Evolutionary conservation across 257 asterid genomes (phyloP).

Genomic region (Solanum piurae): DNA sequence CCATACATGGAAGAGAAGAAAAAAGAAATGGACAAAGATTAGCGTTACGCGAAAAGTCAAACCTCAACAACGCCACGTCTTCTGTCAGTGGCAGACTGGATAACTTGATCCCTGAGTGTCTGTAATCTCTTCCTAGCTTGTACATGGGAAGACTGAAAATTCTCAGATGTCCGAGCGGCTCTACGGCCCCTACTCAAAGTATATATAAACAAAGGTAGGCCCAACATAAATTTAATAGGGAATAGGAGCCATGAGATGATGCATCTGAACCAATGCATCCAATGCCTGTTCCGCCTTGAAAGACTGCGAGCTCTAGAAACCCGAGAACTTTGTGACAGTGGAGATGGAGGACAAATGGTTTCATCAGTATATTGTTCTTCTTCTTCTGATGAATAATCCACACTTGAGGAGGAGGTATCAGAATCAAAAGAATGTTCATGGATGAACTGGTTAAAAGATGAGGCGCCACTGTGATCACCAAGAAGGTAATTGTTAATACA

Average conservation of each 20-base stretch:
- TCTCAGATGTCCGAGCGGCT: slow-evolving; percentile 31
- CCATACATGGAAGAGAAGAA: neutral
- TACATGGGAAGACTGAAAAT: slow-evolving; percentile 17
- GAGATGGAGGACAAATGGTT: slow-evolving; percentile 55
- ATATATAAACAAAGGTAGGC: slow-evolving; percentile 51
- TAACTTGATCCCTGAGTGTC: slow-evolving; percentile 56
- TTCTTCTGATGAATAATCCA: slow-evolving; percentile 61
- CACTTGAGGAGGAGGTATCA: slow-evolving; percentile 61
- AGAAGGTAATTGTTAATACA: slow-evolving; percentile 7
- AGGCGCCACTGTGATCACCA: slow-evolving; percentile 66
- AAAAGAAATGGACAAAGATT: neutral
- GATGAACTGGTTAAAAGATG: slow-evolving; percentile 89
- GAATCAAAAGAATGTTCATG: slow-evolving; percentile 81
- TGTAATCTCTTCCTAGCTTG: slow-evolving; percentile 57
- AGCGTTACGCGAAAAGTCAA: neutral
- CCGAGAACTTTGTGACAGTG: slow-evolving; percentile 72
- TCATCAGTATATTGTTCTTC: slow-evolving; percentile 43
- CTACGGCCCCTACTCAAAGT: slow-evolving; percentile 21
- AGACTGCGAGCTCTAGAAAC: slow-evolving; percentile 53
- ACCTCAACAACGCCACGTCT: slow-evolving; percentile 99
- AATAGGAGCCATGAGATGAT: slow-evolving; percentile 63
- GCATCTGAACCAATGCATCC: slow-evolving; percentile 51
- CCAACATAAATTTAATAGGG: slow-evolving; percentile 61
- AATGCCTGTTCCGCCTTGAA: slow-evolving; percentile 33
- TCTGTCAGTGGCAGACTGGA: slow-evolving; percentile 88